phyloP scores from a whole-genome alignment of 371 early-diverging fungal species.

The Mucor plumbeus region DNA sequence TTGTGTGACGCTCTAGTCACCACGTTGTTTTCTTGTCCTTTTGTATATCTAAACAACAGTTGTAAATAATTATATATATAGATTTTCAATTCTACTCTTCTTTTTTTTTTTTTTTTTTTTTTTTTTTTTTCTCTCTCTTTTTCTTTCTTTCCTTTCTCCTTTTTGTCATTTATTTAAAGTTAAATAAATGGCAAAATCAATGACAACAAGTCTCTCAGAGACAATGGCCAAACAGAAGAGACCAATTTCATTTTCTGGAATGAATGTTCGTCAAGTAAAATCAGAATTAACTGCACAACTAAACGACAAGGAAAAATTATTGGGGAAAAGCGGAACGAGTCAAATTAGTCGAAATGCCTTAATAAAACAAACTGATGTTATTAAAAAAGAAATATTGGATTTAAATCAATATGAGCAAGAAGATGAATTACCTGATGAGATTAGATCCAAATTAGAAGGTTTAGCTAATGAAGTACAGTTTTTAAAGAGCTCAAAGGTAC shows the following conservation, averaged over 20 bases:
- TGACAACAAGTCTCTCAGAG: constrained; percentile 17
- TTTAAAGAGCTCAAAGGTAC: constrained; percentile 22
- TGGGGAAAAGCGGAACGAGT: constrained; percentile 17
- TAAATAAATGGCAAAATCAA: constrained; percentile 3
- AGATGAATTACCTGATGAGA: constrained; percentile 18
- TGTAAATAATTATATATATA: background rate
- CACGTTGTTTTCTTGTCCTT: constrained; percentile 22
- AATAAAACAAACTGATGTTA: constrained; percentile 20
- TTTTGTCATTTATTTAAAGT: constrained; percentile 6
- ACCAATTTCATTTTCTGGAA: constrained; percentile 29
- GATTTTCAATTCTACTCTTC: background rate
- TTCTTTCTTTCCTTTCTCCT: constrained; percentile 16
- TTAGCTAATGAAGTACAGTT: constrained; percentile 30
- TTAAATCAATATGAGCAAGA: constrained; percentile 21
- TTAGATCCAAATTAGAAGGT: constrained; percentile 25
- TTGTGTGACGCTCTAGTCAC: constrained; percentile 30
- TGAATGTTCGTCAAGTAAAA: constrained; percentile 31
- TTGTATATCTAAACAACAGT: background rate
- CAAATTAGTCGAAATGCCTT: constrained; percentile 30
- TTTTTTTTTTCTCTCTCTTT: constrained; percentile 6
- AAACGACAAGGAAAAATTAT: constrained; percentile 20
- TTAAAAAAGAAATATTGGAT: constrained; percentile 15
- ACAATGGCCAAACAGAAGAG: constrained; percentile 16
- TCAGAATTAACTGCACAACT: constrained; percentile 22
- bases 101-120: constrained; percentile 1